Evolutionary conservation across 177 flowering plant genomes (phyloP).

Genomic region (Vitis hybrid): DNA sequence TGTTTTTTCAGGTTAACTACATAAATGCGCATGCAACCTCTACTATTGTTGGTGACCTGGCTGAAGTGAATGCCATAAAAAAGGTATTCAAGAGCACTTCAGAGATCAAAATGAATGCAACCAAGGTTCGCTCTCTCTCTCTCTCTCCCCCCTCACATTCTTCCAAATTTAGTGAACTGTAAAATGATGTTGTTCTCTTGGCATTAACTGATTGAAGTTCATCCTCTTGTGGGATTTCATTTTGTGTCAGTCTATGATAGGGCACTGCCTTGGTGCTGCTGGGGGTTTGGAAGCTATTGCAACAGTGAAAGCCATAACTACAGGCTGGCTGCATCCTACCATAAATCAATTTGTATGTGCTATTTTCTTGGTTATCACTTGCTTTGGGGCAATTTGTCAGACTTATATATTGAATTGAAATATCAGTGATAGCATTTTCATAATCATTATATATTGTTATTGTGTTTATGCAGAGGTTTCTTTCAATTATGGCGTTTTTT

Average conservation of each 20-base stretch:
- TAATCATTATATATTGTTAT: too few relatives aligned
- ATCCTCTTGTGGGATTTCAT: not conserved
- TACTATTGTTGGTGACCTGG: constrained; percentile 81
- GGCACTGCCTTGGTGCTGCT: constrained; percentile 94
- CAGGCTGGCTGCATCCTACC: constrained; percentile 91
- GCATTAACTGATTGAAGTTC: not conserved
- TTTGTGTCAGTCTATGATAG: constrained; percentile 64
- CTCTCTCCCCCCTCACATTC: not conserved
- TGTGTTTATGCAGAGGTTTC: too few relatives aligned
- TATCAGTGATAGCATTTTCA: not conserved
- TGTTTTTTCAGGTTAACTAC: constrained; percentile 68
- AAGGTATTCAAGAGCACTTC: constrained; percentile 80
- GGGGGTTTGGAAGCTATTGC: constrained; percentile 98
- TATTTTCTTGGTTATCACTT: not conserved
- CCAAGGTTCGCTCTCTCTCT: constrained; percentile 54
- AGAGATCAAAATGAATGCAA: constrained; percentile 80
- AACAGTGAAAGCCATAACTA: constrained; percentile 73
- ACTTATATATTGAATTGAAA: not conserved
- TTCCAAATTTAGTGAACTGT: not conserved
- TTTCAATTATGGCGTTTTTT: too few relatives aligned
- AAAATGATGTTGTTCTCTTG: not conserved
- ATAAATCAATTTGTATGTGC: constrained; percentile 85
- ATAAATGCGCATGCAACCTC: constrained; percentile 95
- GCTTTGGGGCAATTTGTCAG: not conserved
- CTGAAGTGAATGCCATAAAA: constrained; percentile 87